Evolutionary conservation across 768 basidiomycete species (phyloP), one percentile per base, ranked within the genome.

Genomic region (Stropharia rugosoannulata): DNA sequence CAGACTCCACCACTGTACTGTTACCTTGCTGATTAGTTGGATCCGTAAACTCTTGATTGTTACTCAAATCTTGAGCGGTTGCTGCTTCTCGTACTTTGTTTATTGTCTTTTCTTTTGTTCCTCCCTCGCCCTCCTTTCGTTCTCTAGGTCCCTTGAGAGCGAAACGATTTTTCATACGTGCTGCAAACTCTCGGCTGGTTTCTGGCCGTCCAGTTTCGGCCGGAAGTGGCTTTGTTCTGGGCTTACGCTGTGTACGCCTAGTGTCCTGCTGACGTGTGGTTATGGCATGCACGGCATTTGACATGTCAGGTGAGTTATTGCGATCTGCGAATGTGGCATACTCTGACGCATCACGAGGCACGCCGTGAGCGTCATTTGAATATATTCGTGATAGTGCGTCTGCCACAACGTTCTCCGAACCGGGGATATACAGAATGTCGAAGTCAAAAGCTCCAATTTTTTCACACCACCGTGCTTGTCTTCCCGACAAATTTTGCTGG

Each of bases 381-480:
- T 59, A 59, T 54, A 59, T 63, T 0, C 62, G 18, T 0, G 66
- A 69, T 9, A 70, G 45, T 0, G 63, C 61, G 58, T 75, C 74
- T 1, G 68, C 68, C 0, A 72, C 35, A 0, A 58, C 48, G 52
- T 74, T 75, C 16, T 64, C 58, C 10, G 38, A 51, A 0, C 74
- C 74, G 4, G 58, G 42, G 0, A 56, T 36, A 18, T 59, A 59
- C 0, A 51, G 4, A 0, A 59, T 44, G 8, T 50, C 19, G 46
- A 59, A 59, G 35, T 59, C 43, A 25, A 59, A 59, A 1, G 22
- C 15, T 10, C 48, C 36, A 25, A 59, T 59, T 39, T 62, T 60
- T 4, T 72, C 70, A 4, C 68, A n/a, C 75, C 74, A 76, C 0
- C 69, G 59, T 0, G 63, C 66, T 27, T 76, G 75, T 1, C 70